Conservation (phyloP, 1,139 yeast species). For the Magnusiomyces tetraspermus region DNA sequence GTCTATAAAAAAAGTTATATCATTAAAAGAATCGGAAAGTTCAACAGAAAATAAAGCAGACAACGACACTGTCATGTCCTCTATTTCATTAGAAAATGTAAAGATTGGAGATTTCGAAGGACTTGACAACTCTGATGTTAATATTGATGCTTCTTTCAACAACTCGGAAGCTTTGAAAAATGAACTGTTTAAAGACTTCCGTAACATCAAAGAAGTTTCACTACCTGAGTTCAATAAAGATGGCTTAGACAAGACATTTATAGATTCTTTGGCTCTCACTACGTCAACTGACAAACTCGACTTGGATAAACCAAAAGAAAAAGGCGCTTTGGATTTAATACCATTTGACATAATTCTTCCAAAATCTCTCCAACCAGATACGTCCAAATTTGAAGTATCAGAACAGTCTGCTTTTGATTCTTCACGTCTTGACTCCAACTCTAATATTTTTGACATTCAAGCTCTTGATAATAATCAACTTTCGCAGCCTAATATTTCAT, state of each 20-base stretch:
- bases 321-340: neutral
- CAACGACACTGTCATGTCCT: neutral
- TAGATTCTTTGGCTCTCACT: neutral
- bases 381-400: neutral
- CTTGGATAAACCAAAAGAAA: neutral
- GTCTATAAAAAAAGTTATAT: too few relatives aligned
- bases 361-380: neutral
- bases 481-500: too few relatives aligned
- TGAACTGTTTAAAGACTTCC: neutral
- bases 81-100: neutral
- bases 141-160: neutral
- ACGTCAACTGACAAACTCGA: neutral
- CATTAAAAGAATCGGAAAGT: too few relatives aligned
- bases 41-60: neutral
- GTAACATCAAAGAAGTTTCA: neutral
- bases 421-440: neutral
- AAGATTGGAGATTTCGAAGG: neutral
- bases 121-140: neutral
- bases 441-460: neutral
- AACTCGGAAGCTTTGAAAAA: neutral
- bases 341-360: conserved; percentile 5
- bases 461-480: too few relatives aligned
- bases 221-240: neutral
- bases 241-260: neutral
- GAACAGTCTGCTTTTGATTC: neutral